These are phyloP conservation scores for Pueraria montana DNA, from an alignment of 306 rosid genomes.

Conservation along the genomic window DNA sequence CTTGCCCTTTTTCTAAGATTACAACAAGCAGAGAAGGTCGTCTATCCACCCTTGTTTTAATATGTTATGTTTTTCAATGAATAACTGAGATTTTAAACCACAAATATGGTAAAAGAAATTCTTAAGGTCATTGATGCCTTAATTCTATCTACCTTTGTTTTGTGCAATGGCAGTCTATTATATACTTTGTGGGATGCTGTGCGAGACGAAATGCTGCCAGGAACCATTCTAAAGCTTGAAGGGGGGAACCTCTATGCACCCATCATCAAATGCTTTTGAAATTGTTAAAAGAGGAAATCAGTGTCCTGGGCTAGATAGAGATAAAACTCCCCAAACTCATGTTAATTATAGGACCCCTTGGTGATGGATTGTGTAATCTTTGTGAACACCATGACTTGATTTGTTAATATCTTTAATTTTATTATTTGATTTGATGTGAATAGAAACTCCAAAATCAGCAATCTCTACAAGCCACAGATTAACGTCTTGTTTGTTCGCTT, in stretches of 20 bases:
- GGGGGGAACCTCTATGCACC: constrained; percentile 1
- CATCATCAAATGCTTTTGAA: constrained; percentile 7
- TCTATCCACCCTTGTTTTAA: background rate
- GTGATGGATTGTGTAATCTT: constrained; percentile 32
- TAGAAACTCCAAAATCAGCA: constrained; percentile 29
- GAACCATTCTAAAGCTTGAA: constrained; percentile 65
- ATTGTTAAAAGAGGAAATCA: constrained; percentile 40
- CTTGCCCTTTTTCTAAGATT: constrained; percentile 7
- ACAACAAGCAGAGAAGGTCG: no score
- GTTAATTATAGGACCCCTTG: constrained; percentile 17
- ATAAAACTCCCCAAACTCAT: background rate
- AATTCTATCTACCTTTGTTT: constrained; percentile 28
- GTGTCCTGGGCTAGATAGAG: background rate
- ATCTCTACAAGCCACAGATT: background rate
- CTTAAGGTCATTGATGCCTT: background rate
- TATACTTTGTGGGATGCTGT: constrained; percentile 94
- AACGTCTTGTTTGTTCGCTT: background rate
- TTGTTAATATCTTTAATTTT: constrained; percentile 30
- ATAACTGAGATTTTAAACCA: background rate
- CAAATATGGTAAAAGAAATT: background rate
- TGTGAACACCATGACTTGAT: background rate
- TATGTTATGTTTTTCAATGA: background rate
- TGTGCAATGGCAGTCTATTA: constrained; percentile 64
- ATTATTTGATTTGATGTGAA: constrained; percentile 48
- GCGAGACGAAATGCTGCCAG: constrained; percentile 85